Evolutionary conservation across 495 filamentous ascomycete species (phyloP).

Genomic region (Penicillium canescens): DNA sequence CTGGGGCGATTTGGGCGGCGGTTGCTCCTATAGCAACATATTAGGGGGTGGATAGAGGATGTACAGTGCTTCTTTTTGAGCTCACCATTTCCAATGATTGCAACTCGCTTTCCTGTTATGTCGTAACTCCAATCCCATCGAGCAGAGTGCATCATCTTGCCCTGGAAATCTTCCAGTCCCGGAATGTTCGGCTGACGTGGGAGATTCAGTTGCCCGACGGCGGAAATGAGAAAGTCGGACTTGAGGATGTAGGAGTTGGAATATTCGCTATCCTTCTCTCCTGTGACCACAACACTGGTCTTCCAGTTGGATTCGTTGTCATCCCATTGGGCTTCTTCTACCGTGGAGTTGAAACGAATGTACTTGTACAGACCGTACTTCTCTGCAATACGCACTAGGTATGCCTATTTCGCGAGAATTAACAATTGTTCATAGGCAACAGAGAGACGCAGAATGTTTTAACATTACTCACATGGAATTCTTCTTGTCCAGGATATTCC

Average conservation of each 20-base stretch:
- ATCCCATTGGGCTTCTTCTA: slow-evolving; percentile 58
- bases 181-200: slow-evolving; percentile 59
- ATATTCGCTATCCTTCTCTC: slow-evolving; percentile 49
- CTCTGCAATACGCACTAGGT: slow-evolving; percentile 57
- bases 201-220: slow-evolving; percentile 64
- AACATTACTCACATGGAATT: slow-evolving; percentile 52
- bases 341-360: slow-evolving; percentile 55
- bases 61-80: not conserved
- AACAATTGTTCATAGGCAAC: not conserved
- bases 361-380: slow-evolving; percentile 59
- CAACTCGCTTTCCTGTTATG: slow-evolving; percentile 50
- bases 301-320: slow-evolving; percentile 56
- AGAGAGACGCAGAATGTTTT: not conserved
- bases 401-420: slow-evolving; percentile 35
- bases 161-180: slow-evolving; percentile 57
- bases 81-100: slow-evolving; percentile 55
- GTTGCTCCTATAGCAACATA: slow-evolving; percentile 59
- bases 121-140: slow-evolving; percentile 52
- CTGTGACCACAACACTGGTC: slow-evolving; percentile 38
- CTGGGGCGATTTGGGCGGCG: slow-evolving; percentile 70
- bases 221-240: slow-evolving; percentile 62
- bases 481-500: slow-evolving; percentile 63
- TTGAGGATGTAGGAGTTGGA: slow-evolving; percentile 41
- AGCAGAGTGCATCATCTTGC: slow-evolving; percentile 56
- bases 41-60: slow-evolving; percentile 25